These are phyloP conservation scores for Sambucus nigra DNA, from an alignment of 129 eudicot genomes.

Conservation along the genomic window DNA sequence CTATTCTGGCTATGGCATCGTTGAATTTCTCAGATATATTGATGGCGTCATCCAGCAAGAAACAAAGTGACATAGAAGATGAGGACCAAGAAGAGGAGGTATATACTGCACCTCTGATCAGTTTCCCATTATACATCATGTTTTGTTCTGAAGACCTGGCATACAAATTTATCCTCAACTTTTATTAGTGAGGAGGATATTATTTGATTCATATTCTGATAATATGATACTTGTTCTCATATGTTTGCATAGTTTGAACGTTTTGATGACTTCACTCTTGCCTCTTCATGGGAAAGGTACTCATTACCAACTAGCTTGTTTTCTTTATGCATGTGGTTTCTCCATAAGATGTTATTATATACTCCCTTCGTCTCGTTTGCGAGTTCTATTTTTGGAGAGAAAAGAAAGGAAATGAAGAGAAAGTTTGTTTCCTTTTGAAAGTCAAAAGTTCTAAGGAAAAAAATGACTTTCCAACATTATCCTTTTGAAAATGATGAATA, in stretches of 20 bases:
- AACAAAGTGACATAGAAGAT: conserved; percentile 16
- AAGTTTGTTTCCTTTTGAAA: too few relatives aligned
- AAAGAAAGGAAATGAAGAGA: too few relatives aligned
- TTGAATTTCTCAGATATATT: conserved; percentile 8
- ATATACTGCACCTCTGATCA: background rate
- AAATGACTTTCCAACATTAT: too few relatives aligned
- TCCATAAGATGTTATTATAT: too few relatives aligned
- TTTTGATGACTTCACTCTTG: conserved; percentile 90
- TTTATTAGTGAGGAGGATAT: background rate
- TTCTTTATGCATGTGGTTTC: background rate
- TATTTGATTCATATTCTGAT: background rate
- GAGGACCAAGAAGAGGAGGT: conserved; percentile 34
- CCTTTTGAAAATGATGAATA: too few relatives aligned
- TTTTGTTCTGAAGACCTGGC: background rate
- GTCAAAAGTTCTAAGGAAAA: too few relatives aligned
- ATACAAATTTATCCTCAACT: background rate
- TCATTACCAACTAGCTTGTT: background rate
- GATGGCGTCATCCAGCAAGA: conserved; percentile 44
- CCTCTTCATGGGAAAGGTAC: conserved; percentile 98
- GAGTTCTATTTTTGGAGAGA: too few relatives aligned
- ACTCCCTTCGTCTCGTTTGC: too few relatives aligned
- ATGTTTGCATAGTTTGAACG: conserved; percentile 52
- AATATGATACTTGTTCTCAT: too few relatives aligned
- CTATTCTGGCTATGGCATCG: background rate
- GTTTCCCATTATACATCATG: background rate